A percentile compares a stretch with the other conserved stretches of the same genome.
Conservation (phyloP, 352 stramenopile genomes). For the Phytophthora hybrid region DNA sequence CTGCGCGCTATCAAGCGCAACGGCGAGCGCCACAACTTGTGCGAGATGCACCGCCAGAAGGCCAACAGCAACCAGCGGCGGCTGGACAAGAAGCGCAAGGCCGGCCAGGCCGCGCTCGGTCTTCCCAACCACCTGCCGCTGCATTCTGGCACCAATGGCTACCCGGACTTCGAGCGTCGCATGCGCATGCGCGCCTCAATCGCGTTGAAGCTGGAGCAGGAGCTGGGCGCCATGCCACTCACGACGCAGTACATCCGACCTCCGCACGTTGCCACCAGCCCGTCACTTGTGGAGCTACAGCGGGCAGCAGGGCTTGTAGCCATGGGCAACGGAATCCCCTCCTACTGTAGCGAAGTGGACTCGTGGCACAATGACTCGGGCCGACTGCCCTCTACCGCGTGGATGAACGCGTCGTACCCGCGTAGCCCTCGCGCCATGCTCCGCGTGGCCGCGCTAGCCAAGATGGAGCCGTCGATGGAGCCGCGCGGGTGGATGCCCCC, state of each 20-base stretch:
- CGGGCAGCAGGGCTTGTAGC: slow-evolving; percentile 33
- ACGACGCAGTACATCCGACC: slow-evolving; percentile 46
- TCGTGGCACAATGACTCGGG: slow-evolving; percentile 30
- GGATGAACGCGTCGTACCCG: slow-evolving; percentile 40
- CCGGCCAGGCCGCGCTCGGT: slow-evolving; percentile 45
- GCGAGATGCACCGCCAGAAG: slow-evolving; percentile 85
- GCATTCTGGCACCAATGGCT: slow-evolving; percentile 22
- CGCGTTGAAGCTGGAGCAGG: slow-evolving; percentile 46
- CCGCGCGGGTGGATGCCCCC: slow-evolving; percentile 25
- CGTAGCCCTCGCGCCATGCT: slow-evolving; percentile 54
- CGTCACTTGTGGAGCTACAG: slow-evolving; percentile 40
- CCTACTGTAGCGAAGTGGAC: slow-evolving; percentile 28
- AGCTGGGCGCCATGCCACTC: slow-evolving; percentile 38
- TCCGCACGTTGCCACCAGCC: slow-evolving; percentile 7
- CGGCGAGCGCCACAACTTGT: slow-evolving; percentile 85
- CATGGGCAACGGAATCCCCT: slow-evolving; percentile 21
- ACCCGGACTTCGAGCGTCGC: slow-evolving; percentile 41
- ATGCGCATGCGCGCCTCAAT: slow-evolving; percentile 52
- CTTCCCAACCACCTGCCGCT: slow-evolving; percentile 37
- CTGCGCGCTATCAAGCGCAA: slow-evolving; percentile 84
- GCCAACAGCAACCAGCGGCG: slow-evolving; percentile 87
- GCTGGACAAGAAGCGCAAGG: slow-evolving; percentile 80
- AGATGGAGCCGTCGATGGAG: slow-evolving; percentile 37
- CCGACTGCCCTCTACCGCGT: slow-evolving; percentile 22
- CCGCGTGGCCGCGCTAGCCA: slow-evolving; percentile 40